Base-by-base conservation (phyloP, 2,329 filamentous ascomycete genomes). In the Ascochyta fabae region DNA sequence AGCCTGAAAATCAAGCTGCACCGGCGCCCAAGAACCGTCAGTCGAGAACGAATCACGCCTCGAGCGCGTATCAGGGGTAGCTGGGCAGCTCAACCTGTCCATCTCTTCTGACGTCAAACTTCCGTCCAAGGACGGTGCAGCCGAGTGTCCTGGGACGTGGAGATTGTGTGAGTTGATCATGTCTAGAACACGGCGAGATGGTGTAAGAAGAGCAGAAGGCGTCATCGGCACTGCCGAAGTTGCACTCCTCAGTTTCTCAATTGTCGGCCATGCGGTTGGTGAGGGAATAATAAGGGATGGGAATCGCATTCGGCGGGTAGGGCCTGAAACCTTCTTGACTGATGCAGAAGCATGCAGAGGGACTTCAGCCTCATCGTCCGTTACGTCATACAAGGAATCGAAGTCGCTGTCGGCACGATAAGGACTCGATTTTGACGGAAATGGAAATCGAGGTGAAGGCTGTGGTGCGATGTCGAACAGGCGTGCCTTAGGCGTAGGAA, bases 101-200 rank as follows among this genome's bases (percentile, higher is more conserved):
- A 96, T 84, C 72, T 96, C 92, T 70, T 97, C 93, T 2, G 93
- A 96, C 8, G 87, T 89, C 67, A 95, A 79, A 76, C 92, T 96
- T 22, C 92, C 93, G 77, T 96, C 93, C 3, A 96, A 81, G 4
- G 94, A 97, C 3, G 94, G 94, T 4, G 93, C 89, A 6, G 91
- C 89, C 51, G 91, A 93, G 27, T 87, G 84, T 33, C 86, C 88
- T 1, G 92, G 92, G 3, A 94, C 82, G 43, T 86, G 83, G 22
- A 87, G 83, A 41, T 72, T 77, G 34, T 77, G 77, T 26, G 74
- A 68, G 26, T 85, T 83, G 73, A 96, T 86, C 69, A 90, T 88
- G 10, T 86, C 87, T 64, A 94, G 81, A 53, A 89, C 86, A 16
- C 86, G 86, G 4, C 90, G 90, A 4, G 90, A 93, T 77, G 96